These are phyloP conservation scores for Nephelium lappaceum DNA, from an alignment of 345 rosid species.

Conservation along the genomic window DNA sequence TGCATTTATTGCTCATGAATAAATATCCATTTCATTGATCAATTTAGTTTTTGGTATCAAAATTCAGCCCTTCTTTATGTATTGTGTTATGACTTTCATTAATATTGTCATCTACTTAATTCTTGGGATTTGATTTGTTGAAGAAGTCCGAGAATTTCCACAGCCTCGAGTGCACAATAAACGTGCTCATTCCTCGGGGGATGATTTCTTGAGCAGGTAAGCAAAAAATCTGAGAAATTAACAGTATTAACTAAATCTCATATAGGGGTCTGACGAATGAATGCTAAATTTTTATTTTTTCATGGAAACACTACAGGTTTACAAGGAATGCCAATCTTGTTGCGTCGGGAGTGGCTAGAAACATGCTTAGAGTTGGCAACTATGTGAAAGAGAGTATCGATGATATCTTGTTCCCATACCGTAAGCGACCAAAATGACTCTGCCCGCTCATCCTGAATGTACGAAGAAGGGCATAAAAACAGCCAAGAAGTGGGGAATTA, in stretches of 20 bases:
- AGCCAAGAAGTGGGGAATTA: not conserved
- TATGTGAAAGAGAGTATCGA: slow-evolving; percentile 56
- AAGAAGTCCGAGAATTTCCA: slow-evolving; percentile 50
- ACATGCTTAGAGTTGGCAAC: slow-evolving; percentile 59
- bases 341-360: slow-evolving; percentile 62
- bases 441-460: not conserved
- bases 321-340: slow-evolving; percentile 63
- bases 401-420: slow-evolving; percentile 49
- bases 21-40: not conserved
- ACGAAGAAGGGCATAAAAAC: not conserved
- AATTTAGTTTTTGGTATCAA: not conserved
- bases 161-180: slow-evolving; percentile 38
- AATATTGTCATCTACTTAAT: not conserved
- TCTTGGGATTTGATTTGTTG: slow-evolving; percentile 12
- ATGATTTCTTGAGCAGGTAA: slow-evolving; percentile 64
- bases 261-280: not conserved
- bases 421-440: slow-evolving; percentile 58
- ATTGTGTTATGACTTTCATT: not conserved
- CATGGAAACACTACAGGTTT: slow-evolving; percentile 39
- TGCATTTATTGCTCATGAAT: not conserved
- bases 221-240: slow-evolving; percentile 9
- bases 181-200: slow-evolving; percentile 37
- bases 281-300: not conserved
- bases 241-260: not conserved
- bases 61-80: not conserved